Percentiles rank a stretch among this genome's conserved stretches.
Evolutionary conservation across 306 rosid genomes (phyloP).

Genomic region (Pyrus pyrifolia): DNA sequence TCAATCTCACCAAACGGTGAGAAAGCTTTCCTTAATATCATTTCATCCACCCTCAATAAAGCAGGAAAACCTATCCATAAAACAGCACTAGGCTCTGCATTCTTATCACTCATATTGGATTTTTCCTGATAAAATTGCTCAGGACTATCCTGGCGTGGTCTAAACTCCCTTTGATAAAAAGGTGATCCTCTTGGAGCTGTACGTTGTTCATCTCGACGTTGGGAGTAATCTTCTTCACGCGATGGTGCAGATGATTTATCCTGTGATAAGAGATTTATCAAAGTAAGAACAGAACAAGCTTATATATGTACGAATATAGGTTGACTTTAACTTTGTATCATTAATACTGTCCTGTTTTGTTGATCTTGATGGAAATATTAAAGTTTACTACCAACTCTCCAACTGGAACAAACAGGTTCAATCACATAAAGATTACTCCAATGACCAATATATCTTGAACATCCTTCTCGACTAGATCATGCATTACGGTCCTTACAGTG

Average conservation of each 20-base stretch:
- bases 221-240: conserved; percentile 55
- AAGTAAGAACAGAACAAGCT: conserved; percentile 21
- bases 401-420: background rate
- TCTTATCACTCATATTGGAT: conserved; percentile 59
- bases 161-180: conserved; percentile 49
- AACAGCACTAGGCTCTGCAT: conserved; percentile 84
- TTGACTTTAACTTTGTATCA: background rate
- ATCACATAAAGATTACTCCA: background rate
- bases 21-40: conserved; percentile 63
- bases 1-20: conserved; percentile 87
- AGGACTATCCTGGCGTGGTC: conserved; percentile 54
- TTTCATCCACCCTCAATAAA: conserved; percentile 73
- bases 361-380: background rate
- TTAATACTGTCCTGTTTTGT: background rate
- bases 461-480: background rate
- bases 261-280: conserved; percentile 49
- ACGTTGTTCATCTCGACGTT: conserved; percentile 44
- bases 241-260: conserved; percentile 57
- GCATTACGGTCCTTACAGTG: background rate
- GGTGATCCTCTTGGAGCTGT: conserved; percentile 60
- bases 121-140: conserved; percentile 55
- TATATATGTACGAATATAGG: background rate
- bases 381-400: background rate
- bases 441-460: background rate
- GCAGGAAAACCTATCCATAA: conserved; percentile 98